Evolutionary conservation across 768 basidiomycete genomes (phyloP).

Genomic region (Trametes meyenii): DNA sequence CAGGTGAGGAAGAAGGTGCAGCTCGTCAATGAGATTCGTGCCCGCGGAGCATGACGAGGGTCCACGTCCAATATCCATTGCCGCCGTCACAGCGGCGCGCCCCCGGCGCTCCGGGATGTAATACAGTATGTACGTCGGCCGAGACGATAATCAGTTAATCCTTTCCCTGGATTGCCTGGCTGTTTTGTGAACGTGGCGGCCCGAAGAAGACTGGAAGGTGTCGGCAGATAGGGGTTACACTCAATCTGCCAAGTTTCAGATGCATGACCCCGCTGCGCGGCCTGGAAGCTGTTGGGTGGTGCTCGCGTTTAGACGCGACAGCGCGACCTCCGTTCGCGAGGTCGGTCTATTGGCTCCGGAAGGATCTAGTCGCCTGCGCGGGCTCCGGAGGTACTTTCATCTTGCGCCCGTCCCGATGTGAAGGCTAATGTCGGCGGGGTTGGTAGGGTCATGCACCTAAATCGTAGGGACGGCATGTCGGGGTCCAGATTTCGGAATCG

Average conservation of each 20-base stretch:
- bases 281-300: not conserved
- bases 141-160: conserved; percentile 17
- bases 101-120: conserved; percentile 12
- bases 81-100: conserved; percentile 16
- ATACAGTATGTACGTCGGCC: conserved; percentile 19
- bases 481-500: conserved; percentile 24
- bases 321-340: not conserved
- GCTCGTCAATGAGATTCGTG: conserved; percentile 76
- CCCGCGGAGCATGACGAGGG: conserved; percentile 61
- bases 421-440: conserved; percentile 22
- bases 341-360: conserved; percentile 14
- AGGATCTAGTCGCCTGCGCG: conserved; percentile 21
- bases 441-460: conserved; percentile 14
- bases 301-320: conserved; percentile 2
- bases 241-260: conserved; percentile 21
- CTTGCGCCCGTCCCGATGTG: conserved; percentile 14
- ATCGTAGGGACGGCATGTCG: conserved; percentile 19
- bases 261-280: conserved; percentile 20
- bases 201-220: not conserved
- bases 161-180: not conserved
- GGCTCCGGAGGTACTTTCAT: conserved; percentile 19
- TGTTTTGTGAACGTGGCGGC: conserved; percentile 9
- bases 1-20: conserved; percentile 86
- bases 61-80: not conserved
- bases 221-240: conserved; percentile 16